phyloP scores from a whole-genome alignment of 495 filamentous ascomycete species.

The Aspergillus saccharolyticus region DNA sequence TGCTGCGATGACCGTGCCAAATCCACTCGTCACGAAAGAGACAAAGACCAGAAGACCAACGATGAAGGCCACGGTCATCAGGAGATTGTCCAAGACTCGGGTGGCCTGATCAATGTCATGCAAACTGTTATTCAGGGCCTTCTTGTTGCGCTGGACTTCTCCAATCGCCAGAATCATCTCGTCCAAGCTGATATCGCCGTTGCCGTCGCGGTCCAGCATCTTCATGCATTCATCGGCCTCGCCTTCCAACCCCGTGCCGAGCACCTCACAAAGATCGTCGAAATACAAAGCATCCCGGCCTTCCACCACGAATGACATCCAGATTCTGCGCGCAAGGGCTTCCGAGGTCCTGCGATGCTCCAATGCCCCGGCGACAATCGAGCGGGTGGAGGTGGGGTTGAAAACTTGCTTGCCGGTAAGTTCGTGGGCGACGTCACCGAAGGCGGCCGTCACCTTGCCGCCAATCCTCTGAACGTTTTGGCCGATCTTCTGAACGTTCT shows the following conservation, averaged over 20 bases:
- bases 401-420: slow-evolving; percentile 94
- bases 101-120: slow-evolving; percentile 96
- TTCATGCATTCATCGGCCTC: slow-evolving; percentile 82
- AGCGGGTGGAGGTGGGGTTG: slow-evolving; percentile 82
- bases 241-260: slow-evolving; percentile 62
- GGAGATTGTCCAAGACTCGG: slow-evolving; percentile 77
- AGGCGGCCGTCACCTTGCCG: slow-evolving; percentile 83
- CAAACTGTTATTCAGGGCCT: slow-evolving; percentile 85
- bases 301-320: slow-evolving; percentile 97
- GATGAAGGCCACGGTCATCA: slow-evolving; percentile 71
- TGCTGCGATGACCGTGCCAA: slow-evolving; percentile 85
- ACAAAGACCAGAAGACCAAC: slow-evolving; percentile 84
- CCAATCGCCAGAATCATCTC: slow-evolving; percentile 89
- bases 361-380: slow-evolving; percentile 80
- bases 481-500: slow-evolving; percentile 74
- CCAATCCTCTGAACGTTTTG: slow-evolving; percentile 81
- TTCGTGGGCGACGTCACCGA: slow-evolving; percentile 91
- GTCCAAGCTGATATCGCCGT: slow-evolving; percentile 89
- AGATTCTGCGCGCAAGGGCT: slow-evolving; percentile 84
- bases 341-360: slow-evolving; percentile 78
- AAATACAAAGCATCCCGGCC: slow-evolving; percentile 70
- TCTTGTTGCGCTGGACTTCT: slow-evolving; percentile 75
- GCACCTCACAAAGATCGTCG: slow-evolving; percentile 83
- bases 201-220: slow-evolving; percentile 76
- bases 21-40: slow-evolving; percentile 78